Base-by-base conservation (phyloP, 2,329 filamentous ascomycete genomes). In the Immersiporthe knoxdaviesiana region DNA sequence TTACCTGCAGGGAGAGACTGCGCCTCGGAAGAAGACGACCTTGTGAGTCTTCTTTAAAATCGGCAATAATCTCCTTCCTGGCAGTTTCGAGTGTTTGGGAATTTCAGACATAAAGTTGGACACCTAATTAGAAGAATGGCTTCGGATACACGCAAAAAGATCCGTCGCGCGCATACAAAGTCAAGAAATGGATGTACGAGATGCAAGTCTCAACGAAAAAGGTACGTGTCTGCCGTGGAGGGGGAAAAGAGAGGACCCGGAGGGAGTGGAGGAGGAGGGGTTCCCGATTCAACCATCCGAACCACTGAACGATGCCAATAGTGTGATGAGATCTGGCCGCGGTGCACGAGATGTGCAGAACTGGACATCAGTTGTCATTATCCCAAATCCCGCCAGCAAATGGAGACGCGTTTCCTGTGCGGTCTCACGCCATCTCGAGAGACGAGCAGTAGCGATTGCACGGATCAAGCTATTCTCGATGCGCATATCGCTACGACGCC, bases 361-460 rank as follows among this genome's bases (percentile, higher is more conserved):
- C 81, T 84, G 44, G 79, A 80, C 11, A 81, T 84, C 39, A 78
- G 83, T 56, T 87, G 84, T 74, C 79, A 80, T 47, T 86, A 86
- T 72, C 82, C 82, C 14, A 56, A 61, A 8, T n/a, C 24, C 3
- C 16, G 39, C 6, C 21, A n/a, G 16, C 18, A 27, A 14, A 18
- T 58, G 14, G 41, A 10, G 37, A 2, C 18, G 4, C 11, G 5
- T 16, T 16, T 3, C 11, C 39, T 14, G 2, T n/a, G 37, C 12
- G n/a, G 8, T n/a, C 5, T 27, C 32, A 39, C 32, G 6, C 44
- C 58, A 7, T 1, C 27, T 12, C 21, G 35, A 21, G 58, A 61
- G 8, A n/a, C n/a, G 16, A 24, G n/a, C 58, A 27, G 50, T 27
- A 54, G 24, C 16, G 24, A 54, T 27, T 54, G 12, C n/a, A 0